These are phyloP conservation scores for Syzygium syzygioides DNA, from an alignment of 441 rosid species.

Conservation along the genomic window DNA sequence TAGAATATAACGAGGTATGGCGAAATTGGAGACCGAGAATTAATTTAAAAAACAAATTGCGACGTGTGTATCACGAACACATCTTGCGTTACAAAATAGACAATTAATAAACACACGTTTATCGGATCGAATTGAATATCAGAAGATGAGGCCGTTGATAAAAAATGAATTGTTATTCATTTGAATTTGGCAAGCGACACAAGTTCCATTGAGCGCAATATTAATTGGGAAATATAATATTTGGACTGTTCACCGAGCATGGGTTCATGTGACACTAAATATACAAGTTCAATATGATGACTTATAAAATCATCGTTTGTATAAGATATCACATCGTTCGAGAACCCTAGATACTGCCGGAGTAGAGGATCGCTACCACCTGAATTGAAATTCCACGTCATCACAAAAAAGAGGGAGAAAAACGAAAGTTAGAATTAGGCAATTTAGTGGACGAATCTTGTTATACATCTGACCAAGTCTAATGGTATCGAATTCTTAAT, in stretches of 20 bases:
- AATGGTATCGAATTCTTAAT: background rate
- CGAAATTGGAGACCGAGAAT: background rate
- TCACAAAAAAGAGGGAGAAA: background rate
- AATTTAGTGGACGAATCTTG: background rate
- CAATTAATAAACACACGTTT: background rate
- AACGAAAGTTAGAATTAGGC: background rate
- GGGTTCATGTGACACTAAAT: background rate
- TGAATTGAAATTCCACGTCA: background rate
- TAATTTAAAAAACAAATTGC: background rate
- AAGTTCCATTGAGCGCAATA: background rate
- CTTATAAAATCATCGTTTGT: background rate
- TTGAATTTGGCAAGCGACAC: background rate
- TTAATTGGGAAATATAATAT: background rate
- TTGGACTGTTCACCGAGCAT: accelerated
- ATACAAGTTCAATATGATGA: background rate
- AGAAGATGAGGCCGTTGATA: background rate
- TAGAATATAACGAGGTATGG: background rate
- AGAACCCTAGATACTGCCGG: too few relatives aligned
- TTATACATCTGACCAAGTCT: background rate
- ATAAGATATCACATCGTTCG: too few relatives aligned
- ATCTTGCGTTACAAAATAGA: background rate
- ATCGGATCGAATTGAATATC: background rate
- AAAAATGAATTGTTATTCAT: background rate
- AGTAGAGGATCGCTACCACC: too few relatives aligned
- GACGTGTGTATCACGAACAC: background rate